Evolutionary conservation across 768 basidiomycete species (phyloP), one percentile per base, ranked within the genome.

Genomic region (Naganishia vishniacii): DNA sequence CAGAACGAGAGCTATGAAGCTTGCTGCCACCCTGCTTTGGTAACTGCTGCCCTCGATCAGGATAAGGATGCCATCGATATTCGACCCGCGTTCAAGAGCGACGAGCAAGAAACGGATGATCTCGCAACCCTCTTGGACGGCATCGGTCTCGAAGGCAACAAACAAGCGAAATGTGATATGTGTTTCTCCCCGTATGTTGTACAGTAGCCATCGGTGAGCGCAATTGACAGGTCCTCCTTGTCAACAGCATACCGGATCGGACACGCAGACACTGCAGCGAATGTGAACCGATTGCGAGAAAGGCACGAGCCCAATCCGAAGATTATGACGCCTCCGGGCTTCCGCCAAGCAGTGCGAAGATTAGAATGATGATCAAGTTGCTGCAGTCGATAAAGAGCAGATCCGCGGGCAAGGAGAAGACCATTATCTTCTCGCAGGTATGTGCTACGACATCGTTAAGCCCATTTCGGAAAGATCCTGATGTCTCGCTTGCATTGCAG

Each of bases 391-490:
- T 91, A 59, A 83, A 86, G 16, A 78, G 81, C 49, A 83, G 58
- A 81, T 84, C 12, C 77, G 83, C 15, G 75, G 81, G 16, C 77
- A 66, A 67, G 65, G 91, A 95, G 73, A 99, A 97, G 82, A 94
- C 92, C 0, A 98, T 98, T 67, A 85, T 99, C 23, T 98, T 97
- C 74, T 92, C 90, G 0, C 93, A 95, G 72, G 68, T 69, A 44
- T 12, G 67, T 15, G 4, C 9, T 37, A 90, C 90, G 67, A n/a
- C 32, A 1, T 25, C n/a, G n/a, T n/a, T n/a, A n/a, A n/a, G n/a
- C n/a, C n/a, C n/a, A n/a, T n/a, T n/a, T n/a, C n/a, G n/a, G n/a
- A n/a, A n/a, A n/a, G n/a, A n/a, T n/a, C n/a, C n/a, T n/a, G n/a
- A n/a, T n/a, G n/a, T n/a, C n/a, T n/a, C n/a, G n/a, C n/a, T n/a